These are phyloP conservation scores for Colletotrichum sp. DNA, from an alignment of 2,329 filamentous ascomycete species.

Conservation along the genomic window DNA sequence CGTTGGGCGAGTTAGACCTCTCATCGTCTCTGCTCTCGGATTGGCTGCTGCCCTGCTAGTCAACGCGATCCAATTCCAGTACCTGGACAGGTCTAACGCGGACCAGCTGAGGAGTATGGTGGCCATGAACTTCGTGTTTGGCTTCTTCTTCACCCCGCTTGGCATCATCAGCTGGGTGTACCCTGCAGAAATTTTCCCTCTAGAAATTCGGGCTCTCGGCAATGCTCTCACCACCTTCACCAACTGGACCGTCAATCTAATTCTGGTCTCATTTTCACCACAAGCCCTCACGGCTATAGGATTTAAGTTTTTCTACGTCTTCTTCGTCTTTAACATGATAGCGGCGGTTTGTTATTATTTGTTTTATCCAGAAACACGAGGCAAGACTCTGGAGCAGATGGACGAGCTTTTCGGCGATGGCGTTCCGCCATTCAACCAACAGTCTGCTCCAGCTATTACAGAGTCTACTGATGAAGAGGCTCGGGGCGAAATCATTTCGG, in stretches of 20 bases:
- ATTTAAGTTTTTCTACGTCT: slow-evolving; percentile 48
- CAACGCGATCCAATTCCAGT: slow-evolving; percentile 31
- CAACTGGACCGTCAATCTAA: slow-evolving; percentile 39
- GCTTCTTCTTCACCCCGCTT: slow-evolving; percentile 32
- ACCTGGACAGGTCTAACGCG: slow-evolving; percentile 27
- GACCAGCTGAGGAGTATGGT: slow-evolving; percentile 33
- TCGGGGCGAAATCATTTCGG: not conserved
- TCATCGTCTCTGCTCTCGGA: slow-evolving; percentile 44
- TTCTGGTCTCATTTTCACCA: slow-evolving; percentile 56
- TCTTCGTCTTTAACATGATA: slow-evolving; percentile 29
- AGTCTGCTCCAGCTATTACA: not conserved
- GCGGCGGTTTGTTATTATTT: slow-evolving; percentile 26
- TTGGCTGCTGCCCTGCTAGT: slow-evolving; percentile 30
- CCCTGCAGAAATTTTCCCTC: slow-evolving; percentile 43
- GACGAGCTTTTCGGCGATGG: slow-evolving; percentile 37
- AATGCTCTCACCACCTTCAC: slow-evolving; percentile 32
- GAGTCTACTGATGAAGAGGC: not conserved
- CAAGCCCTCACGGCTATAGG: slow-evolving; percentile 44
- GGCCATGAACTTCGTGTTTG: slow-evolving; percentile 40
- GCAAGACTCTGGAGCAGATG: slow-evolving; percentile 37
- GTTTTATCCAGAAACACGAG: slow-evolving; percentile 38
- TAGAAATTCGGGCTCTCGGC: slow-evolving; percentile 34
- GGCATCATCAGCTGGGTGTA: slow-evolving; percentile 50
- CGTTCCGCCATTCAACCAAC: not conserved
- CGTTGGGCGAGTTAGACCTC: slow-evolving; percentile 51